Percentiles rank a stretch among this genome's conserved stretches.
Evolutionary conservation across 495 filamentous ascomycete species (phyloP).

Genomic region (Acidomyces sp.): DNA sequence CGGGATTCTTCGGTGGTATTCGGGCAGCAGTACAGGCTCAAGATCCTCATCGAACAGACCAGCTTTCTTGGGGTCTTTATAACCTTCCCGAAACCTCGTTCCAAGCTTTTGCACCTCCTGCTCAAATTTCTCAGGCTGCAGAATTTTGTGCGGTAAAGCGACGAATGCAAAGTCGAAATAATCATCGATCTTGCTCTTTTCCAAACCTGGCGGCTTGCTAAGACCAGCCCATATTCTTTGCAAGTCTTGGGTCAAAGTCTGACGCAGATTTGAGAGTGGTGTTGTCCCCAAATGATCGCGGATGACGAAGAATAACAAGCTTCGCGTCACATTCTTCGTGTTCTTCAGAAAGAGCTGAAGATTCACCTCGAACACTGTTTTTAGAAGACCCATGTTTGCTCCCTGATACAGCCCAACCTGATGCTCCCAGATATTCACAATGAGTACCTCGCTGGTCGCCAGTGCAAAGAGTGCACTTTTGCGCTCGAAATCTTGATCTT

Average conservation of each 20-base stretch:
- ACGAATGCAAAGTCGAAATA: slow-evolving; percentile 98
- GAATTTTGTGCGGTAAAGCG: slow-evolving; percentile 87
- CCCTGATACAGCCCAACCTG: slow-evolving; percentile 97
- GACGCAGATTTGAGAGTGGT: slow-evolving; percentile 72
- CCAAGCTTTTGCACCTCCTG: slow-evolving; percentile 67
- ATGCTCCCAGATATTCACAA: slow-evolving; percentile 99
- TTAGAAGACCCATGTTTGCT: slow-evolving; percentile 94
- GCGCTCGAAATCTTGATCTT: slow-evolving; percentile 97
- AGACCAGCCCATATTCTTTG: slow-evolving; percentile 82
- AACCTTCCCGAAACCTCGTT: slow-evolving; percentile 67
- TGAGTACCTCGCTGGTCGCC: slow-evolving; percentile 93
- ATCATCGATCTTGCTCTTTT: slow-evolving; percentile 79
- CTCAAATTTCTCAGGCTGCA: slow-evolving; percentile 87
- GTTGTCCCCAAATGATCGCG: slow-evolving; percentile 89
- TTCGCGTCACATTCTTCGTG: slow-evolving; percentile 77
- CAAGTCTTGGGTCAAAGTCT: slow-evolving; percentile 81
- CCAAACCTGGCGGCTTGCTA: slow-evolving; percentile 77
- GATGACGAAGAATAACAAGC: slow-evolving; percentile 95
- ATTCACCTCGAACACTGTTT: slow-evolving; percentile 98
- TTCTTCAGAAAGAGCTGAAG: slow-evolving; percentile 92
- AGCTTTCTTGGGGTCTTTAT: slow-evolving; percentile 46
- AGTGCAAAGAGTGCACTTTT: slow-evolving; percentile 95
- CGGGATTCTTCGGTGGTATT: slow-evolving; percentile 90
- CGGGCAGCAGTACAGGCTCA: slow-evolving; percentile 71
- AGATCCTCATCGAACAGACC: slow-evolving; percentile 48